Evolutionary conservation across 805 yeast species (phyloP), one percentile per base, ranked within the genome.

Genomic region (Zygosaccharomyces bisporus): DNA sequence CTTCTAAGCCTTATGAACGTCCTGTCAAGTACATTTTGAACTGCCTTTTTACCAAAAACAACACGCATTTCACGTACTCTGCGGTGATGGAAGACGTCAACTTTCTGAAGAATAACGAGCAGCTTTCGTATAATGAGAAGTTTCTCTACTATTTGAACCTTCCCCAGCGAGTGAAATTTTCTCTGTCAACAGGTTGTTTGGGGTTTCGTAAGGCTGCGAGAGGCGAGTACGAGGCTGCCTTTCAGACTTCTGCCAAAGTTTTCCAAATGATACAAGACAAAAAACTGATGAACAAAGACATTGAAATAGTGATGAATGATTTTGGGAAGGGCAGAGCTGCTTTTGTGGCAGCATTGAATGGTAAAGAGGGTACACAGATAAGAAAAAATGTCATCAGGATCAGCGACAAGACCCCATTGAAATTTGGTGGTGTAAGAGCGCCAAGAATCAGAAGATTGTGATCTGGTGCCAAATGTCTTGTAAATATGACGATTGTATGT

Each of bases 241-340:
- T 83, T 72, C 96, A 89, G 64, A 83, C 91, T 7, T 71, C 89
- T 12, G 71, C 89, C 3, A 77, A 77, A 51, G 73, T 86, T 68
- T 88, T 91, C 66, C 75, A 80, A 50, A 64, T 74, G 52, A 85
- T 91, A 61, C 80, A 79, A 66, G 85, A 81, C 60, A 75, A 72
- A 51, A 75, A 74, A 29, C 69, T 74, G 45, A 61, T 81, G 37
- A 76, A 75, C 33, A 78, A 77, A 51, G 76, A 81, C 51, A 70
- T 91, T 20, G 97, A 91, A 64, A 64, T 91, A 34, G 79, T 87
- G 16, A 71, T 89, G 56, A 81, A 81, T 53, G 86, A 86, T 53
- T 88, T 83, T 55, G 96, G 96, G 42, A 86, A 86, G 60, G 96
- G 96, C 33, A 79, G 97, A 66, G 81, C 79, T 49, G 96, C 95